Conservation (phyloP, 176 grass and related monocot species). For the Cenchrus fungigraminus region DNA sequence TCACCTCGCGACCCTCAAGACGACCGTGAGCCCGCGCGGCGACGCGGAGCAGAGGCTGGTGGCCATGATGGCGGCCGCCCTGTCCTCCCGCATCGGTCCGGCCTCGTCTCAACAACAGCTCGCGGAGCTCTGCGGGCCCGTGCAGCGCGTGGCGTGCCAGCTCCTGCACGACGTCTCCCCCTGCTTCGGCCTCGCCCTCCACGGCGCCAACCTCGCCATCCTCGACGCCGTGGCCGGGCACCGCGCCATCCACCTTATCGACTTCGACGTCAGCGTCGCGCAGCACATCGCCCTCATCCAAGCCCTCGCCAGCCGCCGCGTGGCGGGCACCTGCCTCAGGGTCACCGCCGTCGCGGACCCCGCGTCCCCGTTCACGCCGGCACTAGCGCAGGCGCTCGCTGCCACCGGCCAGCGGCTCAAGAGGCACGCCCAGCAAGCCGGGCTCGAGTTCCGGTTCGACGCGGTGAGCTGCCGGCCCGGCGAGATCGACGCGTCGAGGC, state of each 20-base stretch:
- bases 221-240: slow-evolving; percentile 49
- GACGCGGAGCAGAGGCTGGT: slow-evolving; percentile 73
- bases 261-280: slow-evolving; percentile 68
- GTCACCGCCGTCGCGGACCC: slow-evolving; percentile 83
- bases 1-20: slow-evolving; percentile 47
- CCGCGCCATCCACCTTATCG: slow-evolving; percentile 65
- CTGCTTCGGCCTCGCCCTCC: slow-evolving; percentile 66
- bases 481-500: slow-evolving; percentile 49
- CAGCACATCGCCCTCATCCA: slow-evolving; percentile 65
- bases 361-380: slow-evolving; percentile 61
- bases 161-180: slow-evolving; percentile 62
- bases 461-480: slow-evolving; percentile 48
- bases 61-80: slow-evolving; percentile 63
- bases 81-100: slow-evolving; percentile 49
- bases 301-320: slow-evolving; percentile 49
- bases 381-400: slow-evolving; percentile 22
- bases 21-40: slow-evolving; percentile 42
- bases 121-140: slow-evolving; percentile 32
- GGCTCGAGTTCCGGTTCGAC: slow-evolving; percentile 55
- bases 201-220: slow-evolving; percentile 73
- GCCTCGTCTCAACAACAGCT: slow-evolving; percentile 21
- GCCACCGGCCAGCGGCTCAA: slow-evolving; percentile 53
- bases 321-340: slow-evolving; percentile 40
- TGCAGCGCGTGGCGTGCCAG: slow-evolving; percentile 59
- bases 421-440: slow-evolving; percentile 50